Conservation (phyloP, 75 land plant genomes). For the Pseudotsuga menziesii region DNA sequence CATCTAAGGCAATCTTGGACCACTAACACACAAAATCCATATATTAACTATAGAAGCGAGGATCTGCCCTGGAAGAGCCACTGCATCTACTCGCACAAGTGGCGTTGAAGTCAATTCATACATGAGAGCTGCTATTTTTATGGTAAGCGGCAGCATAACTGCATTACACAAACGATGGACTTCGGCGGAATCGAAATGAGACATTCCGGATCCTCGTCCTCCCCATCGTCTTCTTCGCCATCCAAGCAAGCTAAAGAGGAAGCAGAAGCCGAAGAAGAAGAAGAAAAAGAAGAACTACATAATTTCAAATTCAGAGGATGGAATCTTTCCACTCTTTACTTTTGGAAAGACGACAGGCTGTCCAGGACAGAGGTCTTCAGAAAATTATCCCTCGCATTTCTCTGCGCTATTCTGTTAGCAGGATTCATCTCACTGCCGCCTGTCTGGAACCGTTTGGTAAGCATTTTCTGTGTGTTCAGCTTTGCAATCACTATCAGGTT, state of each 20-base stretch:
- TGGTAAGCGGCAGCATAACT: too few species aligned
- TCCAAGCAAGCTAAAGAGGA: background rate
- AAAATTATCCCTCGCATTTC: conserved; percentile 28
- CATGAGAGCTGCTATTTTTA: too few species aligned
- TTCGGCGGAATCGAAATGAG: conserved; percentile 8
- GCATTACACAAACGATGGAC: background rate
- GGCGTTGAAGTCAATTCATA: too few species aligned
- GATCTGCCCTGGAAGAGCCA: too few species aligned
- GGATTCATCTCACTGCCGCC: conserved; percentile 38
- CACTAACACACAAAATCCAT: too few species aligned
- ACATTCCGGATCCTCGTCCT: conserved; percentile 3
- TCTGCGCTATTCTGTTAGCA: conserved; percentile 19
- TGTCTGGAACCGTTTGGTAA: conserved; percentile 41
- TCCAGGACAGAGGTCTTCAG: conserved; percentile 5
- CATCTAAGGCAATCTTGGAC: too few species aligned
- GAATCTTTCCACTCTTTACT: conserved; percentile 4
- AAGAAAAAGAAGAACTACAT: background rate
- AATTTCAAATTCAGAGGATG: background rate
- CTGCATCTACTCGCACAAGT: too few species aligned
- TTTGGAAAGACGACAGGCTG: background rate
- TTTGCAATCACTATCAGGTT: background rate
- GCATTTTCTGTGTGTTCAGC: conserved; percentile 5
- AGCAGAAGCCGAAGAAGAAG: background rate
- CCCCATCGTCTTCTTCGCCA: background rate
- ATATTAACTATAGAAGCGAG: too few species aligned